These are phyloP conservation scores for Phoma sp. DNA, from an alignment of 2,329 filamentous ascomycete genomes.

Conservation along the genomic window DNA sequence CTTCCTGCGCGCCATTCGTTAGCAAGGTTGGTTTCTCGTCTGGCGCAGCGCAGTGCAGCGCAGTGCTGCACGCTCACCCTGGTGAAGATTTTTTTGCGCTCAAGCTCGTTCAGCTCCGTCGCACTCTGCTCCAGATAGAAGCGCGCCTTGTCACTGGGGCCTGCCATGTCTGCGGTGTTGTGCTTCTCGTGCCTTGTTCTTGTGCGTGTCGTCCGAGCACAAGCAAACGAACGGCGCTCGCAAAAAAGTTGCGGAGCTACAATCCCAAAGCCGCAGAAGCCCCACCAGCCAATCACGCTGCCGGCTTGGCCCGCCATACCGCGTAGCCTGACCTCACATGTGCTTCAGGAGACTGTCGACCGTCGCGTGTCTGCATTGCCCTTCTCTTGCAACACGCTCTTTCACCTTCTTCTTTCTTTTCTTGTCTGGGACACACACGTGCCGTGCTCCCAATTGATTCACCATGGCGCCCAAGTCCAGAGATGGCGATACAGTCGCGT, in stretches of 20 bases:
- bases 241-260: conserved; percentile 30
- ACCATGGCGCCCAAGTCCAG: conserved; percentile 66
- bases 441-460: conserved; percentile 8
- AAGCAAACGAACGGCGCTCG: conserved; percentile 13
- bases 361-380: conserved; percentile 17
- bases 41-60: background rate
- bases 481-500: conserved; percentile 67
- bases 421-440: background rate
- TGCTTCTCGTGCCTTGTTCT: background rate
- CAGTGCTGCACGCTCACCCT: conserved; percentile 59
- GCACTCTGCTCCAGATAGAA: conserved; percentile 94
- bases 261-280: conserved; percentile 4
- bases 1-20: conserved; percentile 63
- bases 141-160: conserved; percentile 88
- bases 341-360: conserved; percentile 40
- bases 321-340: conserved; percentile 20
- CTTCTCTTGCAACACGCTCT: conserved; percentile 27
- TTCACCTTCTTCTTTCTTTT: conserved; percentile 29
- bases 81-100: conserved; percentile 88
- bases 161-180: conserved; percentile 67
- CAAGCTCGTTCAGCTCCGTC: conserved; percentile 89
- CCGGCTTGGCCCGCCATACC: conserved; percentile 30
- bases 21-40: background rate
- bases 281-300: conserved; percentile 22
- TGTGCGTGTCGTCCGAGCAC: too few species aligned